Base-by-base conservation (phyloP, 768 basidiomycete species). In the Glaciozyma martinii region DNA sequence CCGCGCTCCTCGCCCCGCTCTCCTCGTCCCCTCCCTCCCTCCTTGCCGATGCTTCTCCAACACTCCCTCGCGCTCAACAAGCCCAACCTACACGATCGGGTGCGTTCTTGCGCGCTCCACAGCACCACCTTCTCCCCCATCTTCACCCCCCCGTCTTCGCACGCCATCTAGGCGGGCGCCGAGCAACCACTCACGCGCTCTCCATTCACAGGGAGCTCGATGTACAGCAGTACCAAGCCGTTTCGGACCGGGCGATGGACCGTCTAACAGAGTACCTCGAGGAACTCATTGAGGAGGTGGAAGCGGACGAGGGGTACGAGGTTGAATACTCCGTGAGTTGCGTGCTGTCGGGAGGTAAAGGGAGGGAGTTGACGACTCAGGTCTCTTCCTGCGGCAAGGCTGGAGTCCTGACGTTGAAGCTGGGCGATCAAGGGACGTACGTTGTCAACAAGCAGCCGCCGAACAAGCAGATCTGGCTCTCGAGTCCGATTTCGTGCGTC, bases 371-470 rank as follows among this genome's bases (percentile, higher is more conserved):
- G 19, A 37, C 58, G 9, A 43, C 6, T 15, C 53, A 70, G 66
- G 30, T n/a, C 27, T 71, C 66, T 1, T 56, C 43, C 47, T 71
- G 66, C 42, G 53, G 66, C 49, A 60, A 94, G 92, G 85, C 86
- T 72, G 92, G 92, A n/a, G 92, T 95, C 37, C 76, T 95, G 42
- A 95, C 91, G 1, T 82, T 94, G 52, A 80, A 80, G 56, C 80
- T 93, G 21, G 90, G 86, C 37, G 47, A 78, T 6, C 66, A 85
- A 61, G 90, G 90, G 19, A 94, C 88, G 16, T 95, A 94, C 78
- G 92, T 94, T 33, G 86, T 95, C 77, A 95, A 95, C 78, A 95
- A 94, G 80, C 92, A 95, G 75, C 92, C 92, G 16, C 92, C 92
- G 9, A 95, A 95, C 75, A 90, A 90, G 78, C 92, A 95, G 75